Evolutionary conservation across 2,329 filamentous ascomycete genomes (phyloP).

Genomic region (Exserohilum rostratum): DNA sequence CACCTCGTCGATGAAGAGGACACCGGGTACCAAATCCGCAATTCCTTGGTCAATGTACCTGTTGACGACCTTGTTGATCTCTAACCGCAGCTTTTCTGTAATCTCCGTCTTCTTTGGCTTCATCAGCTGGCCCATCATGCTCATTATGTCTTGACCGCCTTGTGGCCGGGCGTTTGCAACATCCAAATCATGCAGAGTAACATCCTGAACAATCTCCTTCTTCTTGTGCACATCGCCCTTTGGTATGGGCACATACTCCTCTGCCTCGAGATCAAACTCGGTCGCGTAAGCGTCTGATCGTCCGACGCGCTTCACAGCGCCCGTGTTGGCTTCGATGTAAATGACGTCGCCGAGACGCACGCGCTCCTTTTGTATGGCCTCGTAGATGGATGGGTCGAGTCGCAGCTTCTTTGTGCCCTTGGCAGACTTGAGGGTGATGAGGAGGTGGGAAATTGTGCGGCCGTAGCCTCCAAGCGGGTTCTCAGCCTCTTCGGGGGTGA

Average conservation of each 20-base stretch:
- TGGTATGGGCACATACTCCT: slow-evolving; percentile 98
- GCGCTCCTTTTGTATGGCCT: slow-evolving; percentile 97
- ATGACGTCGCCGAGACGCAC: slow-evolving; percentile 96
- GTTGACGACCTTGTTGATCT: slow-evolving; percentile 99
- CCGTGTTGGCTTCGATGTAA: slow-evolving; percentile 99
- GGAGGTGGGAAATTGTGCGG: slow-evolving; percentile 92
- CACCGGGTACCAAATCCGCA: slow-evolving; percentile 95
- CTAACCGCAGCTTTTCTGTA: slow-evolving; percentile 90
- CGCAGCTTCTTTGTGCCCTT: slow-evolving; percentile 98
- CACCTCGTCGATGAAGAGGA: slow-evolving; percentile 98
- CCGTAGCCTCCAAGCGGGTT: slow-evolving; percentile 97
- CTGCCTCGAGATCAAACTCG: slow-evolving; percentile 97
- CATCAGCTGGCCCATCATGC: slow-evolving; percentile 99
- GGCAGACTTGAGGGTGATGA: slow-evolving; percentile 93
- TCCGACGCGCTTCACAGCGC: slow-evolving; percentile 95
- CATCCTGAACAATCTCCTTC: slow-evolving; percentile 99
- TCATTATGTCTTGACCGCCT: slow-evolving; percentile 99
- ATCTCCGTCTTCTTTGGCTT: slow-evolving; percentile 99
- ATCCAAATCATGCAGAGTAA: slow-evolving; percentile 95
- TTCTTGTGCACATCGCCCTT: slow-evolving; percentile 99
- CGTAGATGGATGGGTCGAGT: slow-evolving; percentile 97
- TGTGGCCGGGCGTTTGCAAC: slow-evolving; percentile 94
- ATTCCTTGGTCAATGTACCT: slow-evolving; percentile 99
- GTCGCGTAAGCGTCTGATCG: slow-evolving; percentile 96
- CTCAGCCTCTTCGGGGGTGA: slow-evolving; percentile 96